Percentiles rank a stretch among this genome's conserved stretches.
Conservation (phyloP, 768 basidiomycete species). For the Gymnopilus dilepis region DNA sequence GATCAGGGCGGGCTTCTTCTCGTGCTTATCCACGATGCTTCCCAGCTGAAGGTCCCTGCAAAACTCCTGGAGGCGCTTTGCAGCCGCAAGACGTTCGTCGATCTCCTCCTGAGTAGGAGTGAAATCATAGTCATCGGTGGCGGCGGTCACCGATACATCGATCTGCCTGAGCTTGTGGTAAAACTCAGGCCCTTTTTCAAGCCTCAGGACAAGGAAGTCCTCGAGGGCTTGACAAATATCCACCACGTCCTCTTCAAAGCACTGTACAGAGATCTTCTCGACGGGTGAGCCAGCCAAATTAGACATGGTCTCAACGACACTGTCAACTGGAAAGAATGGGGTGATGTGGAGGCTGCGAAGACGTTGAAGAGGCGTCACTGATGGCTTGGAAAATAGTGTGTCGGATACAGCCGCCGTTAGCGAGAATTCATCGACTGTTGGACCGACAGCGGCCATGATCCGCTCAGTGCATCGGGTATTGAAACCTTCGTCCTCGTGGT, state of each 20-base stretch:
- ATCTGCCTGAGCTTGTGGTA: constrained; percentile 55
- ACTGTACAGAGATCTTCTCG: constrained; percentile 60
- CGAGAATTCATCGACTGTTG: constrained; percentile 58
- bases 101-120: constrained; percentile 39
- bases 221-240: constrained; percentile 62
- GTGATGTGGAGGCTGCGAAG: constrained; percentile 63
- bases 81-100: constrained; percentile 44
- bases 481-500: constrained; percentile 55
- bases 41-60: constrained; percentile 53
- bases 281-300: constrained; percentile 65
- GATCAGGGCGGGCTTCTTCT: constrained; percentile 14
- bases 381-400: constrained; percentile 47
- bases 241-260: constrained; percentile 67
- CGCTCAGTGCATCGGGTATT: constrained; percentile 62
- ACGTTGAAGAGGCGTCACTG: constrained; percentile 50
- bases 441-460: constrained; percentile 64
- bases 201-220: constrained; percentile 58
- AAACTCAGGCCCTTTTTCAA: constrained; percentile 53
- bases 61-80: constrained; percentile 51
- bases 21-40: constrained; percentile 34
- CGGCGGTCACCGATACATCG: constrained; percentile 49
- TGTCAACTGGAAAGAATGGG: constrained; percentile 65
- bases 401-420: constrained; percentile 53
- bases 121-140: constrained; percentile 31
- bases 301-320: constrained; percentile 61